Conservation (phyloP, 1,284 basidiomycete genomes). For the Ceratobasidium sp. region DNA sequence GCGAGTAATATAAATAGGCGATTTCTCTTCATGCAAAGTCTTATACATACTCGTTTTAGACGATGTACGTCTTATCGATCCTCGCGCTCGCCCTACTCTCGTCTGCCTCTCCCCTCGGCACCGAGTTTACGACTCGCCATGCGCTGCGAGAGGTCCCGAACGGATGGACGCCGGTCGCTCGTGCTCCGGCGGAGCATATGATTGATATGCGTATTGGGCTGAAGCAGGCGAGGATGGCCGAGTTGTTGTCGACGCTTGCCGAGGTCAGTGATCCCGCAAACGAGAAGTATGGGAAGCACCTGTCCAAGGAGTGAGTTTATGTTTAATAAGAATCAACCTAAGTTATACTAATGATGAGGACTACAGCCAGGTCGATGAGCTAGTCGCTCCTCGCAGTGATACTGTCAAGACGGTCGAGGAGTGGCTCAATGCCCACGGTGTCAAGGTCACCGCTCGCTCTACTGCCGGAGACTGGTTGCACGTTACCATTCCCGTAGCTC, state of each 20-base stretch:
- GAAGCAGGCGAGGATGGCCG: slow-evolving; percentile 28
- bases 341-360: neutral
- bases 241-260: slow-evolving; percentile 15
- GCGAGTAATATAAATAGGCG: neutral
- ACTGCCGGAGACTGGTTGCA: slow-evolving; percentile 44
- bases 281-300: slow-evolving; percentile 24
- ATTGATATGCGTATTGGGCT: slow-evolving; percentile 40
- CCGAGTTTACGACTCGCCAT: slow-evolving; percentile 41
- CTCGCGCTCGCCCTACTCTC: slow-evolving; percentile 22
- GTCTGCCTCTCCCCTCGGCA: slow-evolving; percentile 5
- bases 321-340: slow-evolving; percentile 49
- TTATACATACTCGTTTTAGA: neutral
- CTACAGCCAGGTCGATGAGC: slow-evolving; percentile 1
- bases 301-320: slow-evolving; percentile 37
- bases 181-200: slow-evolving; percentile 21
- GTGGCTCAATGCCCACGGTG: slow-evolving; percentile 42
- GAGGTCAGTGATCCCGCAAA: slow-evolving; percentile 39
- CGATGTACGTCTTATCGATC: slow-evolving; percentile 21
- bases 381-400: slow-evolving; percentile 38
- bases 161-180: slow-evolving; percentile 21
- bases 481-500: slow-evolving; percentile 31
- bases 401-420: slow-evolving; percentile 29
- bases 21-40: too few relatives aligned
- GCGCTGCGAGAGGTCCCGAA: slow-evolving; percentile 32
- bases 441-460: slow-evolving; percentile 17